phyloP scores from a whole-genome alignment of 306 rosid genomes.

The Begonia masoniana region DNA sequence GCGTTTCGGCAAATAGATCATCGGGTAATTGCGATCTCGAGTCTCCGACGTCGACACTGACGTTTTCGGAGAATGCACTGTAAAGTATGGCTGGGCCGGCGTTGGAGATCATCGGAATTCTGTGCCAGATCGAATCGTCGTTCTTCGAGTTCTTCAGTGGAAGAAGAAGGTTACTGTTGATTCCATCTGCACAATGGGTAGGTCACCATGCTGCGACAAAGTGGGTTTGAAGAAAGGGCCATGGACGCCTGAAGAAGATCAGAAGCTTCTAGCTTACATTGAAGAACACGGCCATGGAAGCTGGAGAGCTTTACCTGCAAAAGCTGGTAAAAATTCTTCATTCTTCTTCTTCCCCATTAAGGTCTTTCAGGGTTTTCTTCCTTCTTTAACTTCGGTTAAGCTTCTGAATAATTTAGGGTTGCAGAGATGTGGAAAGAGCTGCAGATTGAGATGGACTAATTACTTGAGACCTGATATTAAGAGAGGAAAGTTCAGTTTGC shows the following conservation, averaged over 20 bases:
- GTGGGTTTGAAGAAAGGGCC: slow-evolving; percentile 99
- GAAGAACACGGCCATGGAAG: slow-evolving; percentile 99
- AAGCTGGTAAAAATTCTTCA: slow-evolving; percentile 48
- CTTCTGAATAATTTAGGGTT: slow-evolving; percentile 34
- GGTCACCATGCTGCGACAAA: slow-evolving; percentile 98
- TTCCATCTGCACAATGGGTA: slow-evolving; percentile 46
- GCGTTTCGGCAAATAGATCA: slow-evolving; percentile 17
- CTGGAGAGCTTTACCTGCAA: slow-evolving; percentile 95
- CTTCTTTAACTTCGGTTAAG: not conserved
- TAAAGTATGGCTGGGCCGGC: slow-evolving; percentile 16
- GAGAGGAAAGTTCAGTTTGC: slow-evolving; percentile 96
- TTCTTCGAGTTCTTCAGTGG: slow-evolving; percentile 30
- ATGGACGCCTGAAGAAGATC: slow-evolving; percentile 99
- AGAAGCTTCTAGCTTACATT: slow-evolving; percentile 84
- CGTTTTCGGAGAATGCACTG: slow-evolving; percentile 46
- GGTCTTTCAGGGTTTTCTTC: not conserved
- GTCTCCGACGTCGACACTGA: slow-evolving; percentile 76
- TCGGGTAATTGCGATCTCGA: slow-evolving; percentile 39
- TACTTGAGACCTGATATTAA: slow-evolving; percentile 95
- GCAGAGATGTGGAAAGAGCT: slow-evolving; percentile 97
- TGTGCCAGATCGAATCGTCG: slow-evolving; percentile 59
- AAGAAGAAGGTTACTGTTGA: slow-evolving; percentile 22
- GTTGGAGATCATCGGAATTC: slow-evolving; percentile 15
- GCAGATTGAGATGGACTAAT: slow-evolving; percentile 96
- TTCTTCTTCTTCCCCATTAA: not conserved